A percentile compares a stretch with the other conserved stretches of the same genome.
phyloP scores from a whole-genome alignment of 768 basidiomycete genomes.

The Ramaria sp. region DNA sequence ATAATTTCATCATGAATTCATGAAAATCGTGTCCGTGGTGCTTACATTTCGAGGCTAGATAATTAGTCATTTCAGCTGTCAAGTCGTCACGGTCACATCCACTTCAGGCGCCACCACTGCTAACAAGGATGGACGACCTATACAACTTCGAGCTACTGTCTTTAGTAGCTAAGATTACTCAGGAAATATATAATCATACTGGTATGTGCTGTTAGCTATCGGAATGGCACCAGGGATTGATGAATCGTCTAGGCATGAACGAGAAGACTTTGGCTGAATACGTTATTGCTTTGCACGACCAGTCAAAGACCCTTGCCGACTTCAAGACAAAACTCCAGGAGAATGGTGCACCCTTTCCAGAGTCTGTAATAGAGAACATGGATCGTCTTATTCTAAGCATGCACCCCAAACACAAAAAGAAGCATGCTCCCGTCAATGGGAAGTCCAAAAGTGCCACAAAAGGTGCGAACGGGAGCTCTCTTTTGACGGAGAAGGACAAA shows the following conservation, averaged over 20 bases:
- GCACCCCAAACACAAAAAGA: slow-evolving; percentile 94
- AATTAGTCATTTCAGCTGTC: too few relatives aligned
- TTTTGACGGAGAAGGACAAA: slow-evolving; percentile 52
- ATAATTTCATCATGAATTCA: too few relatives aligned
- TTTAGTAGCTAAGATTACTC: slow-evolving; percentile 81
- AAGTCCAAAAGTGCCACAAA: slow-evolving; percentile 22
- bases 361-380: slow-evolving; percentile 83
- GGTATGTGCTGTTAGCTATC: slow-evolving; percentile 14
- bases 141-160: slow-evolving; percentile 91
- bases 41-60: too few relatives aligned
- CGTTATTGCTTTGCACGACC: slow-evolving; percentile 80
- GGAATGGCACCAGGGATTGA: neutral
- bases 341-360: slow-evolving; percentile 75
- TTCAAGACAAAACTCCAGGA: slow-evolving; percentile 78
- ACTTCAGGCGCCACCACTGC: neutral
- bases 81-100: neutral
- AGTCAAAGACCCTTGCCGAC: slow-evolving; percentile 62
- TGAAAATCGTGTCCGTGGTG: too few relatives aligned
- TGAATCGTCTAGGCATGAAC: slow-evolving; percentile 41
- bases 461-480: slow-evolving; percentile 21
- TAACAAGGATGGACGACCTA: slow-evolving; percentile 43
- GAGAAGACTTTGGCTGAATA: slow-evolving; percentile 96
- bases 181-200: slow-evolving; percentile 83
- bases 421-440: slow-evolving; percentile 28
- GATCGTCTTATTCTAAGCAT: slow-evolving; percentile 90